These are phyloP conservation scores for Syncephalastrum contaminatum DNA, from an alignment of 371 early-diverging fungal species.

Conservation along the genomic window DNA sequence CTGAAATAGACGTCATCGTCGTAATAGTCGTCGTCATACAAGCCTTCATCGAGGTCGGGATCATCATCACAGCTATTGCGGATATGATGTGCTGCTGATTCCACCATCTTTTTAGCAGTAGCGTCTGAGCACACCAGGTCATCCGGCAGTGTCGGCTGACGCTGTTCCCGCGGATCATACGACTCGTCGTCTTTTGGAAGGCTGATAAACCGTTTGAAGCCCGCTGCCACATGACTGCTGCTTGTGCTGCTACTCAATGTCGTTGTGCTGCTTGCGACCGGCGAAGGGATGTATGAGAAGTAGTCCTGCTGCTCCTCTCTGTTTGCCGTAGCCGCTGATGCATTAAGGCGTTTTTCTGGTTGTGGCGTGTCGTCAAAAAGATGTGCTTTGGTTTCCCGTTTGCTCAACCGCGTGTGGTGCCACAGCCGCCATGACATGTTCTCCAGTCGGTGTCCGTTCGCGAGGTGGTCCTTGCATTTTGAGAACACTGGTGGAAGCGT, in stretches of 20 bases:
- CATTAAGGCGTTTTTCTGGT: too few species aligned
- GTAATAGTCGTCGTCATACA: slow-evolving; percentile 12
- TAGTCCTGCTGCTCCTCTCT: slow-evolving; percentile 9
- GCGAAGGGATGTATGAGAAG: slow-evolving; percentile 15
- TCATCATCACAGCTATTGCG: slow-evolving; percentile 14
- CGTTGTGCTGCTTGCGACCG: background rate
- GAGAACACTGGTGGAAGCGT: slow-evolving; percentile 29
- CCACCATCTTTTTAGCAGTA: background rate
- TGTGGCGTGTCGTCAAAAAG: too few species aligned
- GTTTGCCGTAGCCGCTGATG: slow-evolving; percentile 6
- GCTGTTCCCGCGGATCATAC: slow-evolving; percentile 5
- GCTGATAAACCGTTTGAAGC: background rate
- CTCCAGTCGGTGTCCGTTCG: slow-evolving; percentile 46
- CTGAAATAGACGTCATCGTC: slow-evolving; percentile 10
- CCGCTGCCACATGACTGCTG: too few species aligned
- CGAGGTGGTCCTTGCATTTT: slow-evolving; percentile 46
- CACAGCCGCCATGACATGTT: slow-evolving; percentile 49
- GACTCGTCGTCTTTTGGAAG: slow-evolving; percentile 8
- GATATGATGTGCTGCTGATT: background rate
- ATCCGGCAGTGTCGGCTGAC: background rate
- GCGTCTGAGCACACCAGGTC: background rate
- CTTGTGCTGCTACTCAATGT: too few species aligned
- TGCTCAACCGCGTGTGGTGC: slow-evolving; percentile 11
- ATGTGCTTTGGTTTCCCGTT: slow-evolving; percentile 3
- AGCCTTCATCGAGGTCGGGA: slow-evolving; percentile 10